Percentiles rank a stretch among this genome's conserved stretches.
phyloP scores from a whole-genome alignment of 257 asterid genomes.

The Solanum sitiens region DNA sequence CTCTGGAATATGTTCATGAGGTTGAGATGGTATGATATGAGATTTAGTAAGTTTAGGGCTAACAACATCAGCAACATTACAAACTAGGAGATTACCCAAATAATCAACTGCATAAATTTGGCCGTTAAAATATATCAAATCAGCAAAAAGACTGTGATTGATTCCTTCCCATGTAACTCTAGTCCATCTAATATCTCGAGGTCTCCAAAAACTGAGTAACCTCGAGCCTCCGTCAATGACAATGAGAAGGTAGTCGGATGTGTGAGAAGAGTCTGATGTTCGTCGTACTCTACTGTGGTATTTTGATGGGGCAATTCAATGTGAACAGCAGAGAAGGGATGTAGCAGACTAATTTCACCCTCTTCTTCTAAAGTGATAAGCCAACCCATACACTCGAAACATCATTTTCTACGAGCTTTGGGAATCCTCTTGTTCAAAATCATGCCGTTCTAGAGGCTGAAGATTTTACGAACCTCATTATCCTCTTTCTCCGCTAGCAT shows the following conservation, averaged over 20 bases:
- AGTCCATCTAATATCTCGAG: background rate
- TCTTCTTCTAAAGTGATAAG: background rate
- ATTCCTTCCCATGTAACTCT: background rate
- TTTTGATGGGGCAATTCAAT: background rate
- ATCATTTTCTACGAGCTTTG: background rate
- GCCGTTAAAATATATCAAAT: background rate
- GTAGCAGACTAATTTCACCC: background rate
- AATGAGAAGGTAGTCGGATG: background rate
- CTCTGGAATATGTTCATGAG: background rate
- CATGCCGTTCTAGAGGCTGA: background rate
- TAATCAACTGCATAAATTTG: background rate
- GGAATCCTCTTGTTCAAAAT: background rate
- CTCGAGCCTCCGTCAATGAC: background rate
- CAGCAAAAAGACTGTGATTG: too few species aligned
- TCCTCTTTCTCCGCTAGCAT: background rate
- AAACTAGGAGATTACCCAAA: background rate
- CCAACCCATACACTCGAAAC: background rate
- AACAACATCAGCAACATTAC: background rate
- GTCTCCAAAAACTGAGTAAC: background rate
- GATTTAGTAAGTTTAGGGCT: background rate
- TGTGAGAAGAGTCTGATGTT: background rate
- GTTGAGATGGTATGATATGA: background rate
- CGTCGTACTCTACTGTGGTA: background rate
- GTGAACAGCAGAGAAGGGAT: background rate
- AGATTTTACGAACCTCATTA: background rate